phyloP scores from a whole-genome alignment of 805 yeast genomes.

The Candida qinlingensis region DNA sequence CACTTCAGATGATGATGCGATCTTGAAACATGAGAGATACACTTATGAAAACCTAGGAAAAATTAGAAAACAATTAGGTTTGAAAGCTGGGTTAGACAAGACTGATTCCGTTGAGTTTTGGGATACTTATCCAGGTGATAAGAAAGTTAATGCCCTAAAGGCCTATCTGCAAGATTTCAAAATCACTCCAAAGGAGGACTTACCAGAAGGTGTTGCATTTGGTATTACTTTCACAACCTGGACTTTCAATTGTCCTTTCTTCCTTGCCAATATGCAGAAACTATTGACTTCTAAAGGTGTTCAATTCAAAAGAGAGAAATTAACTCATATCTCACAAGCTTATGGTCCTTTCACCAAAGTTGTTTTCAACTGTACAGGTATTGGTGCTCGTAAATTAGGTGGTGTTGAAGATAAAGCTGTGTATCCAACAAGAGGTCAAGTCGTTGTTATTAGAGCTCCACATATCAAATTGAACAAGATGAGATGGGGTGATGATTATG shows the following conservation, averaged over 20 bases:
- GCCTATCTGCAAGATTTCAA: conserved; percentile 45
- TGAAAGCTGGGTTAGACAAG: conserved; percentile 46
- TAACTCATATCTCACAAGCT: conserved; percentile 56
- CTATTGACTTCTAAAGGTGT: conserved; percentile 47
- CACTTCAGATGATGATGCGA: conserved; percentile 50
- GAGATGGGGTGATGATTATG: conserved; percentile 56
- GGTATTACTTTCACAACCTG: conserved; percentile 55
- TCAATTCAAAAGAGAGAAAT: conserved; percentile 38
- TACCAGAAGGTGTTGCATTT: conserved; percentile 48
- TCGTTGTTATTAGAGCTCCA: conserved; percentile 66
- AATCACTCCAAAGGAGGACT: conserved; percentile 28
- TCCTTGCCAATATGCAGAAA: conserved; percentile 41
- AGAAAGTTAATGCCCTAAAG: conserved; percentile 42
- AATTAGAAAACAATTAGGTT: conserved; percentile 43
- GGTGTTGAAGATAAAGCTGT: conserved; percentile 60
- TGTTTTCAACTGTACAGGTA: conserved; percentile 75
- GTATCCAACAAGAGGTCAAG: conserved; percentile 79
- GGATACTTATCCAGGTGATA: conserved; percentile 42
- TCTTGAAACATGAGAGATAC: conserved; percentile 46
- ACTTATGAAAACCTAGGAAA: conserved; percentile 46
- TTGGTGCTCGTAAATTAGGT: conserved; percentile 57
- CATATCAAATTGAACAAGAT: conserved; percentile 53
- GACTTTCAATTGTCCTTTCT: conserved; percentile 70
- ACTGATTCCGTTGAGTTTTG: conserved; percentile 55
- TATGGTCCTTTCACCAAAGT: conserved; percentile 27